These are phyloP conservation scores for Myotisia sp. DNA, from an alignment of 2,329 filamentous ascomycete species.

Conservation along the genomic window DNA sequence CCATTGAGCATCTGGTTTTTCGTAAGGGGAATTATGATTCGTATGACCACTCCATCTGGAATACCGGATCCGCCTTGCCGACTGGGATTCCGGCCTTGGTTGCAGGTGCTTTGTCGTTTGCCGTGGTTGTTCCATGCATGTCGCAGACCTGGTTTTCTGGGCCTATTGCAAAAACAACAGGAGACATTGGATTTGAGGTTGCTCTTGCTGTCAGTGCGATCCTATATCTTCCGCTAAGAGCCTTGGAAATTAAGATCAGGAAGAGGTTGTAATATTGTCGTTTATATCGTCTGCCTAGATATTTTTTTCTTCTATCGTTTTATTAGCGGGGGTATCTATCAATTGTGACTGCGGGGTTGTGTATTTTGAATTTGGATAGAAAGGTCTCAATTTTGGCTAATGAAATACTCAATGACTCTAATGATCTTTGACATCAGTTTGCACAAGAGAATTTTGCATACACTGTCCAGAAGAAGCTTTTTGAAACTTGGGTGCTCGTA, in stretches of 20 bases:
- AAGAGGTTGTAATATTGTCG: constrained; percentile 7
- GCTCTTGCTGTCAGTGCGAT: constrained; percentile 11
- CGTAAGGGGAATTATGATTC: constrained; percentile 31
- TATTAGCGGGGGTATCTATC: too few relatives aligned
- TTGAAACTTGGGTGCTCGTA: too few relatives aligned
- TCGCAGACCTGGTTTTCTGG: constrained; percentile 56
- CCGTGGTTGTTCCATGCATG: constrained; percentile 46
- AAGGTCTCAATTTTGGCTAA: too few relatives aligned
- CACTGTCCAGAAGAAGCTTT: too few relatives aligned
- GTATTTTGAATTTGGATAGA: too few relatives aligned
- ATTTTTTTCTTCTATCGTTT: too few relatives aligned
- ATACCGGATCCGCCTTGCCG: constrained; percentile 44
- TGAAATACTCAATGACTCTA: too few relatives aligned
- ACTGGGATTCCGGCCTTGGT: constrained; percentile 47
- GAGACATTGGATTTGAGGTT: constrained; percentile 44
- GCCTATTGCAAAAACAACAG: constrained; percentile 44
- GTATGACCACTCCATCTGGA: constrained; percentile 50
- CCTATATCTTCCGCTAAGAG: constrained; percentile 11
- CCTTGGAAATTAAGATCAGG: constrained; percentile 8
- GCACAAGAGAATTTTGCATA: too few relatives aligned
- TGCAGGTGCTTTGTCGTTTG: constrained; percentile 50
- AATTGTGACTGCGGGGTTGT: too few relatives aligned
- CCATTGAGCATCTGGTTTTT: constrained; percentile 48
- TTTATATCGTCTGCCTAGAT: too few relatives aligned
- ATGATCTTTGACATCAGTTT: too few relatives aligned